Percentiles rank a stretch among this genome's conserved stretches.
Conservation (phyloP, 345 rosid species). For the Aquilaria malaccensis region DNA sequence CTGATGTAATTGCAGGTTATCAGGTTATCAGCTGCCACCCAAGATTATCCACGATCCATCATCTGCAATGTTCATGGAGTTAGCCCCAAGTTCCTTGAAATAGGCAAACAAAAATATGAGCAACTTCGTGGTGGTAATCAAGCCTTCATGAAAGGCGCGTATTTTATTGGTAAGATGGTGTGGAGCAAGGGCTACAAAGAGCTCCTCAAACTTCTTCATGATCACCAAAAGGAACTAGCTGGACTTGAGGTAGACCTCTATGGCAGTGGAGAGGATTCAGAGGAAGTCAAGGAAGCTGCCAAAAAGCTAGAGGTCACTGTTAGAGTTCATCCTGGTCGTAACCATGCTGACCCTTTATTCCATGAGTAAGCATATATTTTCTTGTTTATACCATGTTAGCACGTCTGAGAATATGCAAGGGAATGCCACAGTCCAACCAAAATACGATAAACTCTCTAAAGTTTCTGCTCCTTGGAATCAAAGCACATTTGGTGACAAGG, state of each 20-base stretch:
- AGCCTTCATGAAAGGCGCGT: constrained; percentile 70
- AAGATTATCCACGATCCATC: constrained; percentile 72
- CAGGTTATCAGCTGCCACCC: constrained; percentile 92
- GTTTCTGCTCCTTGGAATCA: too few species aligned
- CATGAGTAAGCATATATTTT: constrained; percentile 55
- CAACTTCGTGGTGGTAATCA: constrained; percentile 38
- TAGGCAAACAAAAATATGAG: constrained; percentile 61
- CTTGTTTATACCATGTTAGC: too few species aligned
- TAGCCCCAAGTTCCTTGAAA: constrained; percentile 83
- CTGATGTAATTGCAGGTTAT: constrained; percentile 51
- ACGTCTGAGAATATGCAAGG: too few species aligned
- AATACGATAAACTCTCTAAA: too few species aligned
- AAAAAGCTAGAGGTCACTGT: constrained; percentile 45
- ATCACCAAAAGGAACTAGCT: constrained; percentile 63
- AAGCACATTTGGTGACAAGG: too few species aligned
- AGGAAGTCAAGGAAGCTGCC: constrained; percentile 58
- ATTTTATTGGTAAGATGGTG: constrained; percentile 94
- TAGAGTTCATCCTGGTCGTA: constrained; percentile 71
- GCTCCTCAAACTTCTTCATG: constrained; percentile 59
- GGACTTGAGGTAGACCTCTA: constrained; percentile 76
- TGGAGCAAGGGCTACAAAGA: constrained; percentile 98
- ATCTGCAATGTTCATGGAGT: constrained; percentile 96
- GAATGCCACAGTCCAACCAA: too few species aligned
- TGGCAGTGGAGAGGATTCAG: constrained; percentile 87
- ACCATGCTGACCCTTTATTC: constrained; percentile 82